These are phyloP conservation scores for Gracilaria domingensis DNA, from an alignment of 23 red algal species.

Conservation along the genomic window DNA sequence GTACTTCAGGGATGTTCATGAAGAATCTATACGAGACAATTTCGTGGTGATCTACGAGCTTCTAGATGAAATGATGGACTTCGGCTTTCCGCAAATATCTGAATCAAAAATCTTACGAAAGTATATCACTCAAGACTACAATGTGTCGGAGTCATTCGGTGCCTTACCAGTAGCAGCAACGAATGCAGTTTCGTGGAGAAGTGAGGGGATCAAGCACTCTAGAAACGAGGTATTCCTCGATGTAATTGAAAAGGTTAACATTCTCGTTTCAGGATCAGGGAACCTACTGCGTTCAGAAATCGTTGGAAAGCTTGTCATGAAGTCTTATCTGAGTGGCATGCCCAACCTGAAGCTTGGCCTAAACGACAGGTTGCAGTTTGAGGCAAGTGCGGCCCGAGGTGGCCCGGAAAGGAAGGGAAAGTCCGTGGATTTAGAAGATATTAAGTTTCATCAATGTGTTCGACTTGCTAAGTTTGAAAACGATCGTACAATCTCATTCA, in stretches of 20 bases:
- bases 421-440: slow-evolving; percentile 96
- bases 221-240: slow-evolving; percentile 99
- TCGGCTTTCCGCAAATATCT: slow-evolving; percentile 94
- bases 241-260: slow-evolving; percentile 98
- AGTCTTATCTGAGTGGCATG: slow-evolving; percentile 97
- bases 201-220: slow-evolving; percentile 91
- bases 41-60: slow-evolving; percentile 99
- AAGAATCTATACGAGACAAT: slow-evolving; percentile 98
- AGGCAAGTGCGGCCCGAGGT: slow-evolving; percentile 57
- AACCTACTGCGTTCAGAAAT: slow-evolving; percentile 90
- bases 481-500: slow-evolving; percentile 95
- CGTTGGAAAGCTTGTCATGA: slow-evolving; percentile 90
- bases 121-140: slow-evolving; percentile 93
- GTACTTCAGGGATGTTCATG: slow-evolving; percentile 92
- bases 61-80: slow-evolving; percentile 99
- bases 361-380: slow-evolving; percentile 98
- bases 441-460: slow-evolving; percentile 99
- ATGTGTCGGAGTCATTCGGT: slow-evolving; percentile 56
- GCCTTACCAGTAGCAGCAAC: slow-evolving; percentile 85
- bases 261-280: slow-evolving; percentile 86
- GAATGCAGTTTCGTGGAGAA: slow-evolving; percentile 94
- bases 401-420: slow-evolving; percentile 60
- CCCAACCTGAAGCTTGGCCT: slow-evolving; percentile 96
- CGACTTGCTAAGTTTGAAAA: slow-evolving; percentile 92
- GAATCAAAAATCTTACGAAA: slow-evolving; percentile 89